Base-by-base conservation (phyloP, 2,329 filamentous ascomycete genomes). In the Knufia fluminis region DNA sequence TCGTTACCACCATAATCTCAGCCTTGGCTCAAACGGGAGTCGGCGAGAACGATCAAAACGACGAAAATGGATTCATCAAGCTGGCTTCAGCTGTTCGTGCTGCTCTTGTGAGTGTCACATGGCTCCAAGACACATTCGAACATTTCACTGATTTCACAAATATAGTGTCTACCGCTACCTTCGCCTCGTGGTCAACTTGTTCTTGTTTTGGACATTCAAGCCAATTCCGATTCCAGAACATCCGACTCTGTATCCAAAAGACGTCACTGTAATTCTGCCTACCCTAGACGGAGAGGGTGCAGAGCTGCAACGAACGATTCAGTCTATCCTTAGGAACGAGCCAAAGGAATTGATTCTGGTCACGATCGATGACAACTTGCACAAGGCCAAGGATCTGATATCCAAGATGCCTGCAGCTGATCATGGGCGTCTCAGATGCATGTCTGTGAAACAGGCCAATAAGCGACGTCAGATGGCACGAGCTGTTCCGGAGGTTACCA, bases 231-330 rank as follows among this genome's bases (percentile, higher is more conserved):
- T 91, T 48, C 85, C 88, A 35, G 79, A 80, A 51, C 85, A 88
- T 55, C 88, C 91, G n/a, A 82, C 75, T 39, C 83, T 89, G 64
- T 87, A 82, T 23, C 78, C 82, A 28, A 71, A 86, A 59, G 87
- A 97, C 77, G 89, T 95, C 61, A 95, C 91, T 4, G 88, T 96
- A 56, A 86, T 97, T 60, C 86, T 96, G 53, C 91, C 91, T 6
- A 94, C 90, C 9, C 89, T 97, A 56, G 87, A 94, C 63, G 87
- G 89, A 53, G 82, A 81, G 54, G 88, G 91, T 52, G 82, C 89
- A 60, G 87, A 94, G 62, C 75, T 97, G 53, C 82, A 83, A 47
- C 80, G 85, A 52, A 94, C 89, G 16, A 77, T 97, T 33, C 75
- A 83, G 22, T 68, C 67, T 14, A 65, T 80, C 38, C 64, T 78